phyloP scores from a whole-genome alignment of 2,329 filamentous ascomycete species.

The Hymenoscyphus infarciens region DNA sequence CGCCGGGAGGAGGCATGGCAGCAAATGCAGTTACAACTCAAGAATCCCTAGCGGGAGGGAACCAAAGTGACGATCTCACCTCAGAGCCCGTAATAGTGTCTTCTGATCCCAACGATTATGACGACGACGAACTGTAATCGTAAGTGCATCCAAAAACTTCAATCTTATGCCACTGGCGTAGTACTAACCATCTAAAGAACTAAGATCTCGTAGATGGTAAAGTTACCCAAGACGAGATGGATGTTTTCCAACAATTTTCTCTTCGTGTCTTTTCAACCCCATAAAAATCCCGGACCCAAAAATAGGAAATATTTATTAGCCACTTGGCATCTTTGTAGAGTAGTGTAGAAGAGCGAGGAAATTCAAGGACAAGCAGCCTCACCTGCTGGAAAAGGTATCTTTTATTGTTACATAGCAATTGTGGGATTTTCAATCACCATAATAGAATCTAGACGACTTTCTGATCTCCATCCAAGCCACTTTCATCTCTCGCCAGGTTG shows the following conservation, averaged over 20 bases:
- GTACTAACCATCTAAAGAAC: background rate
- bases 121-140: background rate
- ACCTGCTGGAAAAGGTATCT: slow-evolving; percentile 18
- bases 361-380: slow-evolving; percentile 5
- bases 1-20: background rate
- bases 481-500: slow-evolving; percentile 82
- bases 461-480: slow-evolving; percentile 31
- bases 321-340: background rate
- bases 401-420: slow-evolving; percentile 31
- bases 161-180: background rate
- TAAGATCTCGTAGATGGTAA: background rate
- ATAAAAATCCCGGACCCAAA: background rate
- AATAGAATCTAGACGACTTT: slow-evolving; percentile 29
- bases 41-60: background rate
- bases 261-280: background rate
- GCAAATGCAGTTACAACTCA: background rate
- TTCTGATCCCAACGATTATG: background rate
- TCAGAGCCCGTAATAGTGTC: background rate
- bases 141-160: background rate
- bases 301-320: background rate
- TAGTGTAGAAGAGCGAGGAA: background rate
- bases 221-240: background rate
- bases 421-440: slow-evolving; percentile 12
- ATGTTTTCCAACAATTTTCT: background rate
- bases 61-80: background rate